phyloP scores from a whole-genome alignment of 2,329 filamentous ascomycete genomes.

The Colletotrichum sansevieriae region DNA sequence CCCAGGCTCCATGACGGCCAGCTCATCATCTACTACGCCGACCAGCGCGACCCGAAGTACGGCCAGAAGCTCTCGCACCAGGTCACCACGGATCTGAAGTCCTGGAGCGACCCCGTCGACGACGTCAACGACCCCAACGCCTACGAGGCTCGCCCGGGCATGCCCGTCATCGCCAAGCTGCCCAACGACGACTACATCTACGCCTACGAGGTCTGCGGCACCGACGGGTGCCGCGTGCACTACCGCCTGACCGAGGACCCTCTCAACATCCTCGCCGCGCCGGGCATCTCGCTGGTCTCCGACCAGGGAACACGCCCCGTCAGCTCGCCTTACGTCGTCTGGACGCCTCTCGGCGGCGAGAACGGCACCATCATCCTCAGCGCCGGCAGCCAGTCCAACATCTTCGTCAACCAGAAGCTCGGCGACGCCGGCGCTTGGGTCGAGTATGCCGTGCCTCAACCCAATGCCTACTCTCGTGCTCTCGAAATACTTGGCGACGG shows the following conservation, averaged over 20 bases:
- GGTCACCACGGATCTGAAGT: slow-evolving; percentile 67
- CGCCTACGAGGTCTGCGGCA: slow-evolving; percentile 72
- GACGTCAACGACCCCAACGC: slow-evolving; percentile 70
- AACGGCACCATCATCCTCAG: slow-evolving; percentile 60
- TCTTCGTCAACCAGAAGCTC: slow-evolving; percentile 59
- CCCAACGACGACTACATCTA: slow-evolving; percentile 72
- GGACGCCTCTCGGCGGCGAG: slow-evolving; percentile 59
- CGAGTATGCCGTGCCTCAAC: slow-evolving; percentile 52
- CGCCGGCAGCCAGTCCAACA: slow-evolving; percentile 52
- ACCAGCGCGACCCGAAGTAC: slow-evolving; percentile 74
- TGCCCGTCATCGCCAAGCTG: slow-evolving; percentile 73
- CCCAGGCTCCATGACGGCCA: slow-evolving; percentile 66
- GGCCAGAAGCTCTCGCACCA: slow-evolving; percentile 80
- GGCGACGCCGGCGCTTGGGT: slow-evolving; percentile 55
- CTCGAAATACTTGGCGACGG: slow-evolving; percentile 53
- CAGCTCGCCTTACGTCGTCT: slow-evolving; percentile 57
- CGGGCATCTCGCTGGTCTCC: slow-evolving; percentile 50
- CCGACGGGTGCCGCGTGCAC: slow-evolving; percentile 58
- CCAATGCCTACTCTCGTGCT: slow-evolving; percentile 53
- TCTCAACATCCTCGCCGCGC: slow-evolving; percentile 50
- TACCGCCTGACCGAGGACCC: slow-evolving; percentile 58
- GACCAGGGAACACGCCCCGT: slow-evolving; percentile 50
- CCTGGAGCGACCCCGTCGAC: slow-evolving; percentile 67
- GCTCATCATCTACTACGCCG: slow-evolving; percentile 77
- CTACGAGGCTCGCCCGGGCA: slow-evolving; percentile 75